Conservation (phyloP, 345 rosid genomes). For the Lumnitzera racemosa region DNA sequence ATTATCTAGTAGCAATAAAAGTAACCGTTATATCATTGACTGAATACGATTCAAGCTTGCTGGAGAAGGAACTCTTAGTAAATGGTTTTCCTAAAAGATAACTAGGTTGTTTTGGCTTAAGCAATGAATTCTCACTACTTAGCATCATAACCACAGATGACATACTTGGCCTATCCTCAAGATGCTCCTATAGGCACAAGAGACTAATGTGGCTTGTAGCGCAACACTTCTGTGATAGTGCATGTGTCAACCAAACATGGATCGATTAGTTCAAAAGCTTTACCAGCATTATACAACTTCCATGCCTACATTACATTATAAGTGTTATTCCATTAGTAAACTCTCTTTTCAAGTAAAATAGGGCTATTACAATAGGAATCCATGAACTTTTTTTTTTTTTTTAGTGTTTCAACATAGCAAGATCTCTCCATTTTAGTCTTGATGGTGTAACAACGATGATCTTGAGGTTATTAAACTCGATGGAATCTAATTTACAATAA, state of each 20-base stretch:
- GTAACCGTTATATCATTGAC: slow-evolving; percentile 24
- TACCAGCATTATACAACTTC: slow-evolving; percentile 14
- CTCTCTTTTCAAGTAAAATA: background rate
- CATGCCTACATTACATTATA: slow-evolving; percentile 15
- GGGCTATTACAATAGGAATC: too few species aligned
- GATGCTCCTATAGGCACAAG: slow-evolving; percentile 23
- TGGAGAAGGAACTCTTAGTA: slow-evolving; percentile 19
- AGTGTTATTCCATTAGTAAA: background rate
- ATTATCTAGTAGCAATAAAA: slow-evolving; percentile 18
- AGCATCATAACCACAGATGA: slow-evolving; percentile 25
- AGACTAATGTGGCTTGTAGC: slow-evolving; percentile 29
- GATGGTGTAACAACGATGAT: too few species aligned
- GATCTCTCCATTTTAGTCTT: too few species aligned
- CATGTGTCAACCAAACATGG: too few species aligned
- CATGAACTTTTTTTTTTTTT: too few species aligned
- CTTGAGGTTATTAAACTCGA: too few species aligned
- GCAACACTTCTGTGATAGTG: background rate
- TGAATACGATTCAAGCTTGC: slow-evolving; percentile 18
- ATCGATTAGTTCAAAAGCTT: too few species aligned
- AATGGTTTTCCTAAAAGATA: slow-evolving; percentile 20
- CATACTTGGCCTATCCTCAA: slow-evolving; percentile 30
- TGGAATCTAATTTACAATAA: too few species aligned
- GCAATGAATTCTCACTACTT: slow-evolving; percentile 26
- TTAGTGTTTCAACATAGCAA: too few species aligned
- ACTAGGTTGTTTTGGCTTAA: slow-evolving; percentile 23